Conservation (phyloP, 192 early-diverging fungal genomes). For the Coemansia sp. region DNA sequence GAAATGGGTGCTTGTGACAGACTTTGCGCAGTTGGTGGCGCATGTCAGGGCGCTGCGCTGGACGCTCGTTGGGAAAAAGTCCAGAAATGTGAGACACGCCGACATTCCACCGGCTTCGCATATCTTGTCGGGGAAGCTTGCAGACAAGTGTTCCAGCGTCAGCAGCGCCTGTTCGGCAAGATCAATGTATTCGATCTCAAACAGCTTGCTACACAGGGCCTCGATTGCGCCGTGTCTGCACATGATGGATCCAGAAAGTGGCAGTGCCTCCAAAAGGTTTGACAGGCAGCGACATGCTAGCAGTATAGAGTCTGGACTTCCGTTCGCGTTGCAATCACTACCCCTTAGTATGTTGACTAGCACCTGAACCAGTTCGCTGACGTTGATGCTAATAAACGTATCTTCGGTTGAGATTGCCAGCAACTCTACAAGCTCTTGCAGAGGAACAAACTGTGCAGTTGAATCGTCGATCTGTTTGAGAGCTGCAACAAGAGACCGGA, state of each 20-base stretch:
- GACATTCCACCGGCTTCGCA: conserved; percentile 68
- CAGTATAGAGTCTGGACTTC: conserved; percentile 78
- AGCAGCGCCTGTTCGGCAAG: conserved; percentile 84
- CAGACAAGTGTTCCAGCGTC: conserved; percentile 72
- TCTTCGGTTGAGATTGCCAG: conserved; percentile 79
- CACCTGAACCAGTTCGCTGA: conserved; percentile 66
- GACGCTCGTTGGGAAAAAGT: conserved; percentile 85
- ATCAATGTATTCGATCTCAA: conserved; percentile 89
- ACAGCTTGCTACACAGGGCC: conserved; percentile 73
- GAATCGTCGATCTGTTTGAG: conserved; percentile 61
- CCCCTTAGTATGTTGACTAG: conserved; percentile 65
- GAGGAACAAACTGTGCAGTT: conserved; percentile 73
- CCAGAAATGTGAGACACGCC: conserved; percentile 79
- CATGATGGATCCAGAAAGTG: conserved; percentile 61
- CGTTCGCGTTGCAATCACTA: conserved; percentile 17
- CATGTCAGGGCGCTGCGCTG: conserved; percentile 80
- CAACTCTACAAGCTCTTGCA: conserved; percentile 80
- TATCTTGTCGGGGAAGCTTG: conserved; percentile 26
- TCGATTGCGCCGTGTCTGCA: conserved; percentile 68
- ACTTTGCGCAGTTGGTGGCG: conserved; percentile 65
- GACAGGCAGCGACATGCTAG: conserved; percentile 87
- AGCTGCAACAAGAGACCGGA: conserved; percentile 61
- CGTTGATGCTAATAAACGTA: conserved; percentile 62
- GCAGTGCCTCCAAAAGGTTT: conserved; percentile 89
- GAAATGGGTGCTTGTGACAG: conserved; percentile 58